Percentiles rank a stretch among this genome's conserved stretches.
Conservation (phyloP, 352 stramenopile species). For the Phytopythium oedochilum region DNA sequence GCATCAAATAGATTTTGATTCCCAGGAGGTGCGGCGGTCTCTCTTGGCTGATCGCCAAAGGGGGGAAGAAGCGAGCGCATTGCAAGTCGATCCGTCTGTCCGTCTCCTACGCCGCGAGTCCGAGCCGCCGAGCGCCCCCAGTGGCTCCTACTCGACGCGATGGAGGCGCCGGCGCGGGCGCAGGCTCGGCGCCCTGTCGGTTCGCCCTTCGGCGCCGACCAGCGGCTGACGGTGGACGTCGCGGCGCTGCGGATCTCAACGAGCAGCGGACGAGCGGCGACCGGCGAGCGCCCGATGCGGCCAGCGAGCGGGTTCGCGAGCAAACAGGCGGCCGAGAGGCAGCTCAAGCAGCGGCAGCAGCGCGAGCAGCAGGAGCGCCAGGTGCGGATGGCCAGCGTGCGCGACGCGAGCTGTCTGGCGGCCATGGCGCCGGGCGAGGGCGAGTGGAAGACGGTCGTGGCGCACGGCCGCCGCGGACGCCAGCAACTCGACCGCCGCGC, state of each 20-base stretch:
- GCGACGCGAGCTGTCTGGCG: constrained; percentile 11
- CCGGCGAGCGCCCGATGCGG: constrained; percentile 25
- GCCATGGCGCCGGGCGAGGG: constrained; percentile 17
- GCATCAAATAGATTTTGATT: neutral
- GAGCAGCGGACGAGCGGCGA: no score
- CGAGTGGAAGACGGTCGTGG: constrained; percentile 34
- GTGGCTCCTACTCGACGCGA: no score
- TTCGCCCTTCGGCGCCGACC: neutral
- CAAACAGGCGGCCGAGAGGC: constrained; percentile 24
- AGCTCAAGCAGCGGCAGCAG: constrained; percentile 20
- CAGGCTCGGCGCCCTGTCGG: neutral
- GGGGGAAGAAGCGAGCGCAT: neutral
- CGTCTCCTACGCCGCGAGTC: neutral
- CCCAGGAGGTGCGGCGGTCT: no score
- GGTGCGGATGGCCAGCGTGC: neutral
- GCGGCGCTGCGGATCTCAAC: neutral
- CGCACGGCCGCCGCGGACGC: constrained; percentile 19
- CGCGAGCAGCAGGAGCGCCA: constrained; percentile 3
- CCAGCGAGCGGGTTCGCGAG: constrained; percentile 30
- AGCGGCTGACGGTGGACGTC: neutral
- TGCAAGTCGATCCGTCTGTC: no score
- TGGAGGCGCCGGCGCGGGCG: neutral
- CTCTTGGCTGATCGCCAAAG: neutral
- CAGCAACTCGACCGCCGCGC: constrained; percentile 12
- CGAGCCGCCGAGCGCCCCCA: no score